Percentiles rank a stretch among this genome's conserved stretches.
phyloP scores from a whole-genome alignment of 805 yeast genomes.

The Zygosaccharomyces bailii region DNA sequence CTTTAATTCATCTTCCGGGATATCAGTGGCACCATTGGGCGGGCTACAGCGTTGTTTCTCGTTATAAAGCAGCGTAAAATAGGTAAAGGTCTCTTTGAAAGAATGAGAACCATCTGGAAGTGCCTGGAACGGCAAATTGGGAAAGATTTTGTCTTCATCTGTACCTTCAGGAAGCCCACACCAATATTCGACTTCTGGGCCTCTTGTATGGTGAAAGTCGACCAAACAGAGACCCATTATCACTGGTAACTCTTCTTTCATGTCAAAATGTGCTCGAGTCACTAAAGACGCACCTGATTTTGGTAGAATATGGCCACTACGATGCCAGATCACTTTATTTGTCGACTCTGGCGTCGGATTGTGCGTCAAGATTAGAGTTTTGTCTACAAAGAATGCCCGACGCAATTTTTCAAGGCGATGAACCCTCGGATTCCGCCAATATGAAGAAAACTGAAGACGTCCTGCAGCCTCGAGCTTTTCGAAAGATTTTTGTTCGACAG shows the following conservation, averaged over 20 bases:
- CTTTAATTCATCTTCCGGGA: conserved; percentile 33
- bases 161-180: conserved; percentile 44
- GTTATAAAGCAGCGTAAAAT: conserved; percentile 78
- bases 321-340: neutral
- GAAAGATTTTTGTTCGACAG: too few species aligned
- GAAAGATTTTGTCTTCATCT: conserved; percentile 55
- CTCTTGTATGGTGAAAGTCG: conserved; percentile 88
- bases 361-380: neutral
- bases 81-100: conserved; percentile 88
- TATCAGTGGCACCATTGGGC: conserved; percentile 40
- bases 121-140: conserved; percentile 88
- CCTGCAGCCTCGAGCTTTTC: too few species aligned
- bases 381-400: neutral
- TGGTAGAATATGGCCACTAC: neutral
- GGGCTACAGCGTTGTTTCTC: conserved; percentile 39
- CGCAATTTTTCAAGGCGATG: conserved; percentile 6
- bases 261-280: neutral
- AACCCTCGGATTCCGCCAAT: too few species aligned
- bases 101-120: conserved; percentile 95
- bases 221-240: conserved; percentile 85
- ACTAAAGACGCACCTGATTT: neutral
- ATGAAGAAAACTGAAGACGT: too few species aligned
- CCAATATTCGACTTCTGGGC: conserved; percentile 96
- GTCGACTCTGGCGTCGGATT: neutral
- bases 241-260: conserved; percentile 26